A percentile compares a stretch with the other conserved stretches of the same genome.
These are phyloP conservation scores for Nidula microcarpa DNA, from an alignment of 768 basidiomycete species.

Conservation along the genomic window DNA sequence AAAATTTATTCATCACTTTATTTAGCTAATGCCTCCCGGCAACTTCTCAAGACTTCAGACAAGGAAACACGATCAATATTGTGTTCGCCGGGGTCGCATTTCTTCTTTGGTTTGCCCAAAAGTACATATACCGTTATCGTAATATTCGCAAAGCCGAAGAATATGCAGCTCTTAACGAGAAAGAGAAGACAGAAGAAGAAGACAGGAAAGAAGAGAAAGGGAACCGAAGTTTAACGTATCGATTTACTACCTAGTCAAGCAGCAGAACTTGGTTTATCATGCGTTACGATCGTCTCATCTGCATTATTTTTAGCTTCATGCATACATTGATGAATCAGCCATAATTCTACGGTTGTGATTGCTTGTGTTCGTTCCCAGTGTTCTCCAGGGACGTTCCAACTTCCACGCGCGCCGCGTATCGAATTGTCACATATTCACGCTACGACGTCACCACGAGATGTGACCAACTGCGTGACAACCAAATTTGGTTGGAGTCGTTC, in stretches of 20 bases:
- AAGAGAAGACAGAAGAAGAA: slow-evolving; percentile 21
- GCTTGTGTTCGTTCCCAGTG: too few relatives aligned
- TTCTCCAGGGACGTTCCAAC: too few relatives aligned
- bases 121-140: slow-evolving; percentile 19
- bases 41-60: slow-evolving; percentile 21
- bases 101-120: slow-evolving; percentile 29
- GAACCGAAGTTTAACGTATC: slow-evolving; percentile 27
- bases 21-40: background rate
- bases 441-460: too few relatives aligned
- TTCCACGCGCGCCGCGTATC: too few relatives aligned
- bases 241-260: slow-evolving; percentile 19
- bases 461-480: too few relatives aligned
- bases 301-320: too few relatives aligned
- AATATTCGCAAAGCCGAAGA: slow-evolving; percentile 18
- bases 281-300: too few relatives aligned
- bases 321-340: too few relatives aligned
- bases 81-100: slow-evolving; percentile 26
- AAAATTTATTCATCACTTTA: background rate
- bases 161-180: slow-evolving; percentile 15
- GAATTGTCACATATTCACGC: too few relatives aligned
- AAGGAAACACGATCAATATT: slow-evolving; percentile 33
- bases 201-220: slow-evolving; percentile 20
- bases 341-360: too few relatives aligned
- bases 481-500: too few relatives aligned
- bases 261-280: too few relatives aligned